Evolutionary conservation across 306 rosid species (phyloP).

Genomic region (Canavalia ensiformis): DNA sequence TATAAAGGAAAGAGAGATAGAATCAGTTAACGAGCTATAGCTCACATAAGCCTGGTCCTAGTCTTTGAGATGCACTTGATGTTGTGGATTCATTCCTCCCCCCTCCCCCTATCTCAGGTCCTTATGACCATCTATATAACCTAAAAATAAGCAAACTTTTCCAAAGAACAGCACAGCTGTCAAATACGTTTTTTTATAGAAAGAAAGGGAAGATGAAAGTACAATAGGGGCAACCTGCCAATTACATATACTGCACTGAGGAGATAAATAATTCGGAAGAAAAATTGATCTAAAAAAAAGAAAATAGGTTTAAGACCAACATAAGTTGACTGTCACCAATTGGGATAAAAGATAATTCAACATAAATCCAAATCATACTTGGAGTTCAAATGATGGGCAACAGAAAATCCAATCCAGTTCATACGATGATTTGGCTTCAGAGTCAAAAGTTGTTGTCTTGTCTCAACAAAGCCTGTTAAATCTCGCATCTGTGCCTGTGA

Average conservation of each 20-base stretch:
- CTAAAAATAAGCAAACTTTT: constrained; percentile 21
- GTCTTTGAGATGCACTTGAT: constrained; percentile 6
- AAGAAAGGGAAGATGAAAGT: neutral
- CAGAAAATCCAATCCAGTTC: constrained; percentile 99
- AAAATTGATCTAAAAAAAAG: neutral
- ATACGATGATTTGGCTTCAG: constrained; percentile 98
- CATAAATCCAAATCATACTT: constrained; percentile 62
- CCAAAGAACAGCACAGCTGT: constrained; percentile 9
- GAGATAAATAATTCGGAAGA: neutral
- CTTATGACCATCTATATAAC: constrained; percentile 12
- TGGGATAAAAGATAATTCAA: neutral
- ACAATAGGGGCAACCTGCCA: constrained; percentile 17
- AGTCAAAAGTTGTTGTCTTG: constrained; percentile 90
- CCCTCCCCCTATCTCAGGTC: constrained; percentile 10
- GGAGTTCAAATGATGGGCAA: constrained; percentile 90
- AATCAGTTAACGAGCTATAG: constrained; percentile 18
- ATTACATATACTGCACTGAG: neutral
- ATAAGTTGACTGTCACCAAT: constrained; percentile 21
- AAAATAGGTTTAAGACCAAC: neutral
- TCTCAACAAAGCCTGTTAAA: constrained; percentile 96
- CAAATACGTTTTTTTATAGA: neutral
- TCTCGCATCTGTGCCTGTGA: constrained; percentile 98
- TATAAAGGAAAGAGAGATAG: constrained; percentile 8
- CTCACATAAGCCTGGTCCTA: neutral
- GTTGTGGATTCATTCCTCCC: neutral